These are phyloP conservation scores for Homolaphlyctis polyrhiza DNA, from an alignment of 371 early-diverging fungal genomes.

Conservation along the genomic window DNA sequence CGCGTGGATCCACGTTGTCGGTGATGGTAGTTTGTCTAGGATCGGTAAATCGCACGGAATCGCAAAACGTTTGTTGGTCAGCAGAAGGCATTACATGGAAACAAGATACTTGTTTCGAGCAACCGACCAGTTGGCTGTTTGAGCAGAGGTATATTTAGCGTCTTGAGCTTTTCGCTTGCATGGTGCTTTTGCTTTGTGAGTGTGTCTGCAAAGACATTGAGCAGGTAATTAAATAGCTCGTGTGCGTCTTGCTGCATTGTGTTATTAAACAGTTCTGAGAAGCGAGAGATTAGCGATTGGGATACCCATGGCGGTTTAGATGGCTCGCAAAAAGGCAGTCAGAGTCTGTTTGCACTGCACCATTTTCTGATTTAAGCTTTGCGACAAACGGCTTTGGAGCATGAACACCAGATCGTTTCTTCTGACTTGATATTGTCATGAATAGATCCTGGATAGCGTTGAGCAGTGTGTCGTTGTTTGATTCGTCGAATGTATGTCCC, in stretches of 20 bases:
- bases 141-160: too few relatives aligned
- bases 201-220: conserved; percentile 87
- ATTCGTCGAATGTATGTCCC: conserved; percentile 2
- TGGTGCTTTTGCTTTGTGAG: conserved; percentile 29
- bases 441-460: conserved; percentile 84
- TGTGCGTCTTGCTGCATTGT: conserved; percentile 97
- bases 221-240: conserved; percentile 89
- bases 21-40: conserved; percentile 2
- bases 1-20: conserved; percentile 88
- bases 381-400: conserved; percentile 84
- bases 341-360: conserved; percentile 35
- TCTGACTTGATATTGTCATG: conserved; percentile 71
- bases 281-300: background rate
- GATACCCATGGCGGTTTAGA: too few relatives aligned
- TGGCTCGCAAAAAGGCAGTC: too few relatives aligned
- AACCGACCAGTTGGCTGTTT: too few relatives aligned
- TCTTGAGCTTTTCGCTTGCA: background rate
- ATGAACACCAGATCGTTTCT: conserved; percentile 77
- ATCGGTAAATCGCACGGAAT: background rate
- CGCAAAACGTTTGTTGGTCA: too few relatives aligned
- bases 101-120: too few relatives aligned
- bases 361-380: conserved; percentile 84
- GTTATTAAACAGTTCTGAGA: conserved; percentile 79
- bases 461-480: conserved; percentile 71
- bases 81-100: too few relatives aligned